Conservation (phyloP, 257 asterid genomes). For the Coffea canephora region DNA sequence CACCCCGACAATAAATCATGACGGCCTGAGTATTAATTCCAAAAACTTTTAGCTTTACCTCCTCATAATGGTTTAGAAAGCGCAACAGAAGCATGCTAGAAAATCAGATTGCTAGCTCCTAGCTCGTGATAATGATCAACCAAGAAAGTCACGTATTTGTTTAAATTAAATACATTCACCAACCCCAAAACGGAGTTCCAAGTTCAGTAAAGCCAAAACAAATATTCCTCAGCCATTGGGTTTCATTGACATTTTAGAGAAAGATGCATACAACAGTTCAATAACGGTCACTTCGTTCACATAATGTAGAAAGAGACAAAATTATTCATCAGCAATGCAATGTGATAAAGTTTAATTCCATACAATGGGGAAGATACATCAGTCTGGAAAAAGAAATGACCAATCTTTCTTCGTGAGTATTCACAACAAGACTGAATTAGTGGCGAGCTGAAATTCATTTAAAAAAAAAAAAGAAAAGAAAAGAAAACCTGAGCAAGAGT, state of each 20-base stretch:
- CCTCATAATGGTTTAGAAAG: not conserved
- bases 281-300: not conserved
- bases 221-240: not conserved
- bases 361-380: not conserved
- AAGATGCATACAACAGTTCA: not conserved
- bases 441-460: not conserved
- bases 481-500: conserved; percentile 64
- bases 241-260: not conserved
- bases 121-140: not conserved
- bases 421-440: not conserved
- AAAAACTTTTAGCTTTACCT: not conserved
- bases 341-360: too few relatives aligned
- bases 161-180: not conserved
- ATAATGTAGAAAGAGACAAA: not conserved
- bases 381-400: not conserved
- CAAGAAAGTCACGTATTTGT: not conserved
- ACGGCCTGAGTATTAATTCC: not conserved
- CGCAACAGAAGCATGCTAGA: not conserved
- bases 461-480: not conserved
- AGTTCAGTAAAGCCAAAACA: not conserved
- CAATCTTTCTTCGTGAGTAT: not conserved
- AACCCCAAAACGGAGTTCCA: not conserved
- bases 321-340: not conserved
- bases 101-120: not conserved
- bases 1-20: not conserved